Conservation (phyloP, 179 eudicot species). For the Spergularia azorica region DNA sequence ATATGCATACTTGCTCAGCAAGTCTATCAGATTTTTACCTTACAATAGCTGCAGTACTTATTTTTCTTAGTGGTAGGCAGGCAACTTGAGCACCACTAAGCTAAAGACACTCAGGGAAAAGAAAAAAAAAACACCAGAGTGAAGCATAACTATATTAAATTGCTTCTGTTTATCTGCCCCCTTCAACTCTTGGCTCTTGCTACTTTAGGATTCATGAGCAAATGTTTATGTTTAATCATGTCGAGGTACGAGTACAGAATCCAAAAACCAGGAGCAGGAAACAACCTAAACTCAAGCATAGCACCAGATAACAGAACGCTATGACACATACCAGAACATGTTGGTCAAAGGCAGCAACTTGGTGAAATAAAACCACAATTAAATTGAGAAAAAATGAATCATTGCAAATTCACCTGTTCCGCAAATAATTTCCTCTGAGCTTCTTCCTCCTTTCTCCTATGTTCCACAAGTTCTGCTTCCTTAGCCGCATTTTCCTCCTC, state of each 20-base stretch:
- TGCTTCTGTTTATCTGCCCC: too few relatives aligned
- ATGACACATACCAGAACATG: background rate
- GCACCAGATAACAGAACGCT: background rate
- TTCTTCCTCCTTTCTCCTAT: constrained; percentile 67
- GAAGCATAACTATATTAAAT: too few relatives aligned
- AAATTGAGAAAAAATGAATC: background rate
- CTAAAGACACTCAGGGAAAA: too few relatives aligned
- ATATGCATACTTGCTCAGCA: background rate
- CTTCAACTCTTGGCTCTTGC: too few relatives aligned
- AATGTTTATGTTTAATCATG: background rate
- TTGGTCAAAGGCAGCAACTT: background rate
- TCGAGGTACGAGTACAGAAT: background rate
- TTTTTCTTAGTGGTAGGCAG: background rate
- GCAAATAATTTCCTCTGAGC: constrained; percentile 53
- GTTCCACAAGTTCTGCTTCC: constrained; percentile 73
- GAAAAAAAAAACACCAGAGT: too few relatives aligned
- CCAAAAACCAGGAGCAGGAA: background rate
- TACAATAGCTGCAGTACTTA: background rate
- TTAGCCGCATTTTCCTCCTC: constrained; percentile 70
- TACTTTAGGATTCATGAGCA: too few relatives aligned
- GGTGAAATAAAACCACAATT: background rate
- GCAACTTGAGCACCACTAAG: background rate
- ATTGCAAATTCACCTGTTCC: constrained; percentile 58
- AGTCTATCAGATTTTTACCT: background rate
- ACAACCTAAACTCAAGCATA: constrained; percentile 4